Conservation (phyloP, 306 rosid genomes). For the Dalbergia cultrata region DNA sequence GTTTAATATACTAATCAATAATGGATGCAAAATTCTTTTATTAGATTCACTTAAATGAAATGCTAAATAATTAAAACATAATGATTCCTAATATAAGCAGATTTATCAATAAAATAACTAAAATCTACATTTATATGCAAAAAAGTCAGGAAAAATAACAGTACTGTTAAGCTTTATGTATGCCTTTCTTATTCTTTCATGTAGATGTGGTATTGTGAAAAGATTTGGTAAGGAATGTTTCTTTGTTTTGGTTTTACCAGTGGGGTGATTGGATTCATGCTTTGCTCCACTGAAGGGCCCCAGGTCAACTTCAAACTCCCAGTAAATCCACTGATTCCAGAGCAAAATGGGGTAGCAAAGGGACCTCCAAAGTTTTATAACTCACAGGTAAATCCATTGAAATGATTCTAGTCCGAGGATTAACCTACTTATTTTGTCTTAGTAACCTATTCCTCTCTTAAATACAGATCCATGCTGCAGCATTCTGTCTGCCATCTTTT, state of each 20-base stretch:
- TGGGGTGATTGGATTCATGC: constrained; percentile 51
- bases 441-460: background rate
- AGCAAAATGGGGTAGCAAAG: constrained; percentile 42
- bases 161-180: too few species aligned
- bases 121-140: too few species aligned
- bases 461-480: constrained; percentile 56
- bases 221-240: constrained; percentile 1
- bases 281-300: constrained; percentile 48
- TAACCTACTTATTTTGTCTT: background rate
- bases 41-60: too few species aligned
- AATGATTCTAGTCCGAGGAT: background rate
- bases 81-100: too few species aligned
- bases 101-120: too few species aligned
- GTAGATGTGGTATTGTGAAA: background rate
- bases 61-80: too few species aligned
- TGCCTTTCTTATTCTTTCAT: too few species aligned
- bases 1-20: too few species aligned
- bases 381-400: constrained; percentile 20
- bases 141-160: too few species aligned
- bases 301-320: constrained; percentile 48
- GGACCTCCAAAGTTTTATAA: constrained; percentile 49
- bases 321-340: constrained; percentile 34
- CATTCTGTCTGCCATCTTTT: constrained; percentile 50
- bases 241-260: constrained; percentile 29
- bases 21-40: too few species aligned